Percentiles rank a stretch among this genome's conserved stretches.
phyloP scores from a whole-genome alignment of 805 yeast genomes.

The Kuraishia capsulata region DNA sequence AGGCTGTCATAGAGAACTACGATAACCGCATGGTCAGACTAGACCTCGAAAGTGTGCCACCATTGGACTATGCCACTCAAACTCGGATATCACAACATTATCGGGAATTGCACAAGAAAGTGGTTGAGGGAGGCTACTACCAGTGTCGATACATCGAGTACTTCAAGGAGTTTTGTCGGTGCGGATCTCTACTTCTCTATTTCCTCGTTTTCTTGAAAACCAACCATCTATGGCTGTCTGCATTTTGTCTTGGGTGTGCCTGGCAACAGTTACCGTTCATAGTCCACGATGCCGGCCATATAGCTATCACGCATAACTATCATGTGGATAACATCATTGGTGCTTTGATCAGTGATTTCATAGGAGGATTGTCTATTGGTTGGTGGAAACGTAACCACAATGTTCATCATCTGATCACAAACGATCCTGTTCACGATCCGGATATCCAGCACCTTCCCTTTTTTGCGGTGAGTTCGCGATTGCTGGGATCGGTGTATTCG shows the following conservation, averaged over 20 bases:
- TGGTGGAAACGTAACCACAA: slow-evolving; percentile 96
- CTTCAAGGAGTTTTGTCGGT: slow-evolving; percentile 58
- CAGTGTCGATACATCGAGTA: slow-evolving; percentile 69
- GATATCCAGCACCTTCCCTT: slow-evolving; percentile 91
- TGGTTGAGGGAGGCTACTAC: slow-evolving; percentile 54
- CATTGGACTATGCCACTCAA: slow-evolving; percentile 64
- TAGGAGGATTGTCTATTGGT: slow-evolving; percentile 84
- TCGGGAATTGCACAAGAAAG: slow-evolving; percentile 44
- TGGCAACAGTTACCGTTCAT: slow-evolving; percentile 90
- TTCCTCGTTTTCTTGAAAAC: slow-evolving; percentile 39
- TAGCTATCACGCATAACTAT: slow-evolving; percentile 73
- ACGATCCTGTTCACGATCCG: slow-evolving; percentile 90
- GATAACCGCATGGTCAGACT: slow-evolving; percentile 45
- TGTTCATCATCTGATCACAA: slow-evolving; percentile 87
- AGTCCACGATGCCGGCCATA: slow-evolving; percentile 88
- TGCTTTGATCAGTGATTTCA: slow-evolving; percentile 60
- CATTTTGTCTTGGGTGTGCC: slow-evolving; percentile 57
- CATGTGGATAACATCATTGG: slow-evolving; percentile 70
- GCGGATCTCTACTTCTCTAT: slow-evolving; percentile 39
- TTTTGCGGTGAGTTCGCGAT: slow-evolving; percentile 71
- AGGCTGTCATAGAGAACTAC: slow-evolving; percentile 40
- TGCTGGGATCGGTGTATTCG: slow-evolving; percentile 64
- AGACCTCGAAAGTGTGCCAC: slow-evolving; percentile 54
- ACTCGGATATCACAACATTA: slow-evolving; percentile 44
- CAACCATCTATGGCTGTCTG: slow-evolving; percentile 43